Base-by-base conservation (phyloP, 75 land plant genomes). In the Larix kaempferi region DNA sequence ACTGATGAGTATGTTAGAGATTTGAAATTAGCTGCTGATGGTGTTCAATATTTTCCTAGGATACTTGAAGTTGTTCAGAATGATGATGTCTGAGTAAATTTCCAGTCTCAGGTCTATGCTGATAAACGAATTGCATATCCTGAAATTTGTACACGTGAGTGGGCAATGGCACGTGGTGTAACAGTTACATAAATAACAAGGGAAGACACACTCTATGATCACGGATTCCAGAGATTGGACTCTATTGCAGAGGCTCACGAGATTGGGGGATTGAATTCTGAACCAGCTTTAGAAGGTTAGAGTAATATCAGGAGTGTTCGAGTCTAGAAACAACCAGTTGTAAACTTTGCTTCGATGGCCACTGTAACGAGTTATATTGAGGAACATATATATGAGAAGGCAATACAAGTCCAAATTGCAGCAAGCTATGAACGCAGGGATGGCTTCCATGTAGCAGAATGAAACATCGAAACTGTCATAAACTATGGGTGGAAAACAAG, bases 41-140 rank as follows among this genome's bases (percentile, higher is more conserved):
- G 35, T 35, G 71, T 6, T 66, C 71, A 66, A 35, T 16, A 25
- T 35, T 19, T 33, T 37, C 39, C 71, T 33, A 66, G 41, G 26
- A 66, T 5, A 16, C 41, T 66, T 66, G 71, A 66, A 66, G 71
- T 66, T 66, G 21, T 35, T 66, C 39, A 33, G 39, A 39, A 66
- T 29, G 41, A 66, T 17, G 71, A 17, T 66, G 25, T 15, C 35
- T 37, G 29, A 66, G 71, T 66, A 39, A 16, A 15, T 25, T 5
- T 63, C 41, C 39, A 66, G 44, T 19, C 71, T 66, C 39, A 66
- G 15, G 29, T 66, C 71, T 66, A 17, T 16, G 21, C 35, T 66
- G 71, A 66, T 66, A 66, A 66, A 37, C 29, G 71, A 66, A 66
- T 66, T 25, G 71, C 71, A 16, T 66, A 66, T 35, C 39, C 71